Evolutionary conservation across 352 stramenopile species (phyloP).

Genomic region (Ochromonadaceae sp.): DNA sequence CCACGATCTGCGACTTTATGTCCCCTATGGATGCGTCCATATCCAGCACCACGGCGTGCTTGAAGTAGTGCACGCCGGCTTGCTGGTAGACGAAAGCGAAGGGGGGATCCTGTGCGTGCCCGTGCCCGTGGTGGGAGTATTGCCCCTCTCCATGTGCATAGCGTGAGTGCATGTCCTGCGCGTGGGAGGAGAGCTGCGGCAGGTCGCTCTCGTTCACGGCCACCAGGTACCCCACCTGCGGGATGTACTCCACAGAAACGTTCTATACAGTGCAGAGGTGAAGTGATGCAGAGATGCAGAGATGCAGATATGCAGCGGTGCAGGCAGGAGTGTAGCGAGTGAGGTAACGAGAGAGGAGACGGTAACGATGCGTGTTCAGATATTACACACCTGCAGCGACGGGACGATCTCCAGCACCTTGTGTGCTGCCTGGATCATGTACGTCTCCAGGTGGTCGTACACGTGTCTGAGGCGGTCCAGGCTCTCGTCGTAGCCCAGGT

Average conservation of each 20-base stretch:
- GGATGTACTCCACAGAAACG: conserved; percentile 14
- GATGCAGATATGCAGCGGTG: too few relatives aligned
- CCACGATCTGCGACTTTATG: conserved; percentile 5
- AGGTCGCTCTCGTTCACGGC: neutral
- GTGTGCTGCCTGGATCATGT: neutral
- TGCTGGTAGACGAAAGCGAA: neutral
- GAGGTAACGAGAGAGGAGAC: too few relatives aligned
- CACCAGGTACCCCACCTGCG: conserved; percentile 15
- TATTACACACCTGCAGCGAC: neutral
- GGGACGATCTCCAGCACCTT: neutral
- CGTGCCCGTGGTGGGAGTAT: too few relatives aligned
- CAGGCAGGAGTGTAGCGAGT: too few relatives aligned
- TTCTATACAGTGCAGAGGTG: too few relatives aligned
- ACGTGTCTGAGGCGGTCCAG: neutral
- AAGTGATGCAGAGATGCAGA: too few relatives aligned
- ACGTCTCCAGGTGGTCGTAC: neutral
- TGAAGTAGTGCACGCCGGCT: neutral
- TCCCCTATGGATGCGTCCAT: conserved; percentile 13
- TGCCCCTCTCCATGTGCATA: too few relatives aligned
- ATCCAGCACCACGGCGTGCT: neutral
- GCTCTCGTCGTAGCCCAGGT: neutral
- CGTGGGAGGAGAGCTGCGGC: neutral
- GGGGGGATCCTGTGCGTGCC: too few relatives aligned
- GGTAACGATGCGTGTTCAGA: too few relatives aligned
- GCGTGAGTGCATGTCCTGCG: neutral